Conservation (phyloP, 495 filamentous ascomycete species). For the Apodospora peruviana region DNA sequence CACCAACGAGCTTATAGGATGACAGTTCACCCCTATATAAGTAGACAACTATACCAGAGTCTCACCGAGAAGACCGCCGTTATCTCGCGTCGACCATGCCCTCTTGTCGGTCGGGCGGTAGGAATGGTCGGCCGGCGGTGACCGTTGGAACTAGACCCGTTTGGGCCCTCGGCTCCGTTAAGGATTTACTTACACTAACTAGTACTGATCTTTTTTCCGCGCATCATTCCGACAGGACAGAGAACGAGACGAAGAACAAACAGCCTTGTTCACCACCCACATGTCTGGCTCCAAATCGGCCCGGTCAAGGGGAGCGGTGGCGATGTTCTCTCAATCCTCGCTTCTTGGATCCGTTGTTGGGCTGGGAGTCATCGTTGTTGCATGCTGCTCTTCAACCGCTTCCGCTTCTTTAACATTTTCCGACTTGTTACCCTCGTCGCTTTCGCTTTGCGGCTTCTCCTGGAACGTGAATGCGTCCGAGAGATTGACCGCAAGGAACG, state of each 20-base stretch:
- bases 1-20: too few relatives aligned
- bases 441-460: slow-evolving; percentile 38
- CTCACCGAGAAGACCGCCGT: too few relatives aligned
- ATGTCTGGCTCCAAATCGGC: background rate
- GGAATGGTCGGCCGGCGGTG: too few relatives aligned
- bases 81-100: too few relatives aligned
- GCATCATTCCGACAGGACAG: too few relatives aligned
- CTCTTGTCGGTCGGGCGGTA: too few relatives aligned
- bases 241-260: too few relatives aligned
- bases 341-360: background rate
- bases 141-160: background rate
- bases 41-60: too few relatives aligned
- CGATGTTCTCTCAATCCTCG: background rate
- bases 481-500: slow-evolving; percentile 88
- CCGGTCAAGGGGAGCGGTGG: background rate
- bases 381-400: background rate
- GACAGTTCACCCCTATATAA: too few relatives aligned
- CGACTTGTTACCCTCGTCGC: slow-evolving; percentile 24
- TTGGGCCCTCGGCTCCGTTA: background rate
- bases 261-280: too few relatives aligned
- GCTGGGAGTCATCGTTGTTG: background rate
- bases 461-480: slow-evolving; percentile 61
- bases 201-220: too few relatives aligned
- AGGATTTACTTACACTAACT: too few relatives aligned
- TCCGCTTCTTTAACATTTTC: slow-evolving; percentile 10